Base-by-base conservation (phyloP, 2,329 filamentous ascomycete genomes). In the Hypoxylon sp. region DNA sequence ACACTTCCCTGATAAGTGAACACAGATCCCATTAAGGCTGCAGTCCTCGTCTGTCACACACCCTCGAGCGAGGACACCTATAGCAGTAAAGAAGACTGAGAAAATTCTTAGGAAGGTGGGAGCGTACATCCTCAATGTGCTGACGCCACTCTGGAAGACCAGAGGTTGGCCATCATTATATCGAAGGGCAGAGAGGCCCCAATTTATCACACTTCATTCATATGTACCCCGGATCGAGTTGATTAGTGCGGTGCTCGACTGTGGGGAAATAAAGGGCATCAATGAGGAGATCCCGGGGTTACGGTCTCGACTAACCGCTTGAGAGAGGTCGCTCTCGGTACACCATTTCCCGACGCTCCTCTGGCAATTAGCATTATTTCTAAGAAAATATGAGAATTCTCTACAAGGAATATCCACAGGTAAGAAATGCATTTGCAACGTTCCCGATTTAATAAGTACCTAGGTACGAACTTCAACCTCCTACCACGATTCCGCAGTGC, bases 11-110 rank as follows among this genome's bases (percentile, higher is more conserved):
- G 48, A 50, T 8, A 65, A 63, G 60, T 79, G 35, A 26, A 44
- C 4, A 37, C 65, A 83, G 53, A 82, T 37, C 1, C 81, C 81
- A 55, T 82, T 82, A 6, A 82, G 76, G 55, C 77, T 81, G 64
- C 81, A 83, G 67, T 83, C 73, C 1, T 75, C 73, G 42, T 74
- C 72, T 35, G 63, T 70, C 8, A 42, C 26, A 35, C 73, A 75
- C 47, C 57, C 64, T 53, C 52, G 48, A 19, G 42, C 29, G 11
- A 37, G 3, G 22, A 31, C 56, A 19, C 31, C 5, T 19, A 50
- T 17, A 11, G 33, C 13, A 3, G 31, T 5, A 24, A 44, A 26
- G 19, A 59, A 3, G 29, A 33, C 13, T 5, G 17, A 37, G 9
- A 39, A 13, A 2, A 29, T 19, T 51, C 13, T 42, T 22, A 59